Evolutionary conservation across 148 eudicot species (phyloP), one percentile per base, ranked within the genome.

Genomic region (Mesembryanthemum crystallinum): DNA sequence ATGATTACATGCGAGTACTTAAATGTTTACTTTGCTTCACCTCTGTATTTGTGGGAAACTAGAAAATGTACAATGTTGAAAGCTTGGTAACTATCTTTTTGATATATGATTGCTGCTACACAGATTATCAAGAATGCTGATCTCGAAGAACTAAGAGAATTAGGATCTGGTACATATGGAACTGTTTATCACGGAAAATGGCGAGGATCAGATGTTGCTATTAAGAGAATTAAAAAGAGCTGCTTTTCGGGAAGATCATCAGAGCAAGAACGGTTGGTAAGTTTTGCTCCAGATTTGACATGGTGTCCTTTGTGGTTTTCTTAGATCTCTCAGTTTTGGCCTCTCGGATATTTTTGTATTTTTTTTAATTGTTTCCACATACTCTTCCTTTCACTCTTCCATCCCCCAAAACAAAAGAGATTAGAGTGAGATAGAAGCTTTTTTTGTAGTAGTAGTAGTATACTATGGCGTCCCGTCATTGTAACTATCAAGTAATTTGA

Each of bases 141-240:
- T 83, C 92, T 92, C 73, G 97, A 92, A 89, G 97, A 90, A 75
- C 89, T 89, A 72, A 86, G 82, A 47, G 98, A 94, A 82, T 82
- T 94, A 75, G 98, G 98, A 65, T 90, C 97, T 79, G 98, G 98
- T 79, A 94, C 98, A 23, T 94, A 87, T 78, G 98, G 98, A 78
- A 94, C 98, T 69, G 98, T 94, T 71, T 94, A 87, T 83, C 94
- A 92, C 76, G 98, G 98, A 69, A 94, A 88, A 78, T 94, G 98
- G 98, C 89, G 98, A 67, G 98, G 98, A 73, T 65, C 97, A 71
- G 98, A 91, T 87, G 93, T 94, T 82, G 98, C 98, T 77, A 94
- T 94, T 69, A 94, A 94, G 85, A 88, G 96, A 85, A 92, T 94
- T 23, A 94, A 89, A 73, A 91, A 89, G 74, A 81, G 96, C 73